Evolutionary conservation across 2,329 filamentous ascomycete species (phyloP), one percentile per base, ranked within the genome.

Genomic region (Nothophoma quercina): DNA sequence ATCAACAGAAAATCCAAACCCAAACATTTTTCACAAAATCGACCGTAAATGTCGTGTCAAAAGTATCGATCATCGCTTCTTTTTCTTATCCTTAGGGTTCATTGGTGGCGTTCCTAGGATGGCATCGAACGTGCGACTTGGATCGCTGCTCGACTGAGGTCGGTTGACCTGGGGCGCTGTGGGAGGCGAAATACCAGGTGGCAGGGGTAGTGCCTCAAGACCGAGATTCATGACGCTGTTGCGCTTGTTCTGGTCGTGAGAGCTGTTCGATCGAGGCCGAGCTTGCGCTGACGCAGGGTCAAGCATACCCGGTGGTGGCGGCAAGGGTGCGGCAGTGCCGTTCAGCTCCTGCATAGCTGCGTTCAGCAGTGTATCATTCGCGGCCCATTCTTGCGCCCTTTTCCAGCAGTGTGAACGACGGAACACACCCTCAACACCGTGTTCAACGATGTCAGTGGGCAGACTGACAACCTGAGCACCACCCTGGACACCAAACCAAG

Each of bases 401-500:
- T 81, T 75, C 87, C 87, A 90, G 72, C 87, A 89, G 67, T 90
- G 87, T 55, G 84, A 87, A 33, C 87, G 83, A 13, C 84, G 81
- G 70, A 88, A 90, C 34, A 88, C 82, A 35, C 84, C 86, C 65
- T 90, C 87, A 1, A 87, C 82, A 15, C 87, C 84, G 61, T 88
- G 82, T 58, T 87, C 83, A 34, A 89, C 83, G 21, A 88, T 75
- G 63, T 89, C 85, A 0, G 81, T 81, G 1, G 87, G 86, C 5
- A 89, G 71, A 55, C 77, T 82, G 33, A 88, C 85, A 7, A 88
- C 79, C 33, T 82, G 83, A 19, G 79, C 79, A 30, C 84, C 81
- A 29, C 88, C 90, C 2, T 89, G 86, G 5, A 90, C 85, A 59
- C 88, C 85, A 72, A 90, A 91, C 88, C 88, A 91, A 65, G 86